These are phyloP conservation scores for Macrophomina phaseolina DNA, from an alignment of 2,329 filamentous ascomycete species.

Conservation along the genomic window DNA sequence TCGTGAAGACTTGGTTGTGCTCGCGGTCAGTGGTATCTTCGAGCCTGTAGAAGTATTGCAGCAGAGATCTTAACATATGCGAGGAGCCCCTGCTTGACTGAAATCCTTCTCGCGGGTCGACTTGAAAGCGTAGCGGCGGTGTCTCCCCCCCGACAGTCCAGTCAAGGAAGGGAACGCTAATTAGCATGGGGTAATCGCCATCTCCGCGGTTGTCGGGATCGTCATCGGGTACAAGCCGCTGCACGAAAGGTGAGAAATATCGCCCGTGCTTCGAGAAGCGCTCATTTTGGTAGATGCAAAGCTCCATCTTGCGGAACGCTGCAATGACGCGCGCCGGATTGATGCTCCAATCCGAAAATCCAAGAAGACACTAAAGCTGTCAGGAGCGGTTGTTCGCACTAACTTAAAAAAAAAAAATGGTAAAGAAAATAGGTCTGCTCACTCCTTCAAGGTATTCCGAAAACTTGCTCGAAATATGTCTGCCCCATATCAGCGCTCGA, in stretches of 20 bases:
- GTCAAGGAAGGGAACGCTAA: slow-evolving; percentile 51
- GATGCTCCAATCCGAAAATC: slow-evolving; percentile 40
- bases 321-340: slow-evolving; percentile 31
- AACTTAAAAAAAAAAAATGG: slow-evolving; percentile 1
- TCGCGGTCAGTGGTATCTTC: slow-evolving; percentile 53
- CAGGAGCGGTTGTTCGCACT: not conserved
- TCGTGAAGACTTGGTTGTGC: slow-evolving; percentile 47
- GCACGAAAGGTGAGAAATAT: slow-evolving; percentile 50
- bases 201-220: slow-evolving; percentile 28
- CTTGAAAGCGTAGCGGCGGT: slow-evolving; percentile 49
- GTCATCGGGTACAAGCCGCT: slow-evolving; percentile 37
- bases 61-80: slow-evolving; percentile 47
- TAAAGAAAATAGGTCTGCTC: slow-evolving; percentile 10
- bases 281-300: slow-evolving; percentile 47
- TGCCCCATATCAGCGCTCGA: slow-evolving; percentile 18
- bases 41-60: slow-evolving; percentile 51
- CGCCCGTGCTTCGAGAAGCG: slow-evolving; percentile 52
- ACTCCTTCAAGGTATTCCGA: slow-evolving; percentile 45
- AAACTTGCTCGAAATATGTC: slow-evolving; percentile 50
- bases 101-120: slow-evolving; percentile 50
- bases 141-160: slow-evolving; percentile 47
- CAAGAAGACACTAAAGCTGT: slow-evolving; percentile 35
- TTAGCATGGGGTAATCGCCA: slow-evolving; percentile 41
- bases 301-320: slow-evolving; percentile 42
- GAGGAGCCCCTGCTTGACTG: slow-evolving; percentile 46